phyloP scores from a whole-genome alignment of 306 rosid genomes.

The Casuarina glauca region DNA sequence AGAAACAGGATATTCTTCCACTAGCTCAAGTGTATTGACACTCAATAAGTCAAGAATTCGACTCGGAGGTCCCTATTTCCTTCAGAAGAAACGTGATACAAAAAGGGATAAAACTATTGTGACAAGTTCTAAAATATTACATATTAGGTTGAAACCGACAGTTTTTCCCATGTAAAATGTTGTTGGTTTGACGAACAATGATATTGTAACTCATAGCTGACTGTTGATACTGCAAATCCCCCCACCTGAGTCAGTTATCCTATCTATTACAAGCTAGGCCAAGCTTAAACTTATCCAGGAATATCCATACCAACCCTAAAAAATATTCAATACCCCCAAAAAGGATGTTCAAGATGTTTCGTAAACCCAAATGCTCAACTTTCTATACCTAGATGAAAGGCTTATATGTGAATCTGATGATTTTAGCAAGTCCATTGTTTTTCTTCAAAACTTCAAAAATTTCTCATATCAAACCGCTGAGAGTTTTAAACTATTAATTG shows the following conservation, averaged over 20 bases:
- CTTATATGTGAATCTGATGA: background rate
- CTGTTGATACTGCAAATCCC: background rate
- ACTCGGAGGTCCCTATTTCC: no score
- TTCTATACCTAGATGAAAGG: background rate
- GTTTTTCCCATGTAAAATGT: background rate
- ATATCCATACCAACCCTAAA: background rate
- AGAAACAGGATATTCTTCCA: background rate
- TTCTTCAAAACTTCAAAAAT: background rate
- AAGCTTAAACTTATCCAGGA: background rate
- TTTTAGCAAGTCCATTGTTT: background rate
- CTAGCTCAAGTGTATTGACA: background rate
- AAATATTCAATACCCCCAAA: background rate
- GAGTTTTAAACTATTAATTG: background rate
- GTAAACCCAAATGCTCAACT: background rate
- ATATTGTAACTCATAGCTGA: background rate
- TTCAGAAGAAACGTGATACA: no score
- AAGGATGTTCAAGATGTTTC: background rate
- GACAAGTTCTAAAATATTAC: no score
- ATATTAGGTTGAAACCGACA: no score
- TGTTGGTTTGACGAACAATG: background rate
- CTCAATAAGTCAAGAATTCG: background rate
- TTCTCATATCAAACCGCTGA: background rate
- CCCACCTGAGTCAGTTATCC: background rate
- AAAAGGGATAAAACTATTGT: no score
- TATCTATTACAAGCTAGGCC: background rate